A percentile compares a stretch with the other conserved stretches of the same genome.
Evolutionary conservation across 116 monocot species (phyloP).

Genomic region (Iris pallida): DNA sequence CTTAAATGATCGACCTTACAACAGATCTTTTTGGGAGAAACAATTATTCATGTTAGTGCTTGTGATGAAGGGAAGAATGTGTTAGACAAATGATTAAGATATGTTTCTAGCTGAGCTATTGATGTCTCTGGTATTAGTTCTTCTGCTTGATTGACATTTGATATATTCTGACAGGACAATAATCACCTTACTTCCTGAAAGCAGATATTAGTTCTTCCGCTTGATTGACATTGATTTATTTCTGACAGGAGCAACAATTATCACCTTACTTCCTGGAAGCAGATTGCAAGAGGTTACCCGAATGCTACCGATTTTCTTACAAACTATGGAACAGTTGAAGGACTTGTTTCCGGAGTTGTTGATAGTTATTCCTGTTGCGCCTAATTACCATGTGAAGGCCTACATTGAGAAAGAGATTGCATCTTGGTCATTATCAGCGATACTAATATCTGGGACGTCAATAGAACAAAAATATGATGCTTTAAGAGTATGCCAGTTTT

Average conservation of each 20-base stretch:
- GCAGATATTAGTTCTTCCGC: conserved; percentile 31
- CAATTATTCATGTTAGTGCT: too few species aligned
- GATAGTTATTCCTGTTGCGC: conserved; percentile 59
- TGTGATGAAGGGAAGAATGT: too few species aligned
- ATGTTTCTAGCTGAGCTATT: background rate
- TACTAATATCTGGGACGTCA: conserved; percentile 62
- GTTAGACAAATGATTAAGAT: too few species aligned
- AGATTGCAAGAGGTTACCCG: conserved; percentile 85
- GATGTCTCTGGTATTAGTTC: background rate
- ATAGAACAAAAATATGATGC: conserved; percentile 66
- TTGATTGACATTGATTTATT: conserved; percentile 5
- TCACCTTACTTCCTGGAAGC: conserved; percentile 93
- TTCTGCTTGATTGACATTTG: background rate
- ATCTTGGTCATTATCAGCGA: conserved; percentile 28
- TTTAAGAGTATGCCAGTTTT: conserved; percentile 51
- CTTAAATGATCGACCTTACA: too few species aligned
- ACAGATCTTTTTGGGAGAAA: too few species aligned
- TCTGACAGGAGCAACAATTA: conserved; percentile 50
- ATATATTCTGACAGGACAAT: conserved; percentile 46
- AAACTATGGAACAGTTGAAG: conserved; percentile 52
- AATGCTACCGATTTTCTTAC: conserved; percentile 84
- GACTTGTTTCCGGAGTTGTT: conserved; percentile 38
- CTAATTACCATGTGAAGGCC: conserved; percentile 57
- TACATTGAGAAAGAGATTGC: conserved; percentile 42
- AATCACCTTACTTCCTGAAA: conserved; percentile 87